A percentile compares a stretch with the other conserved stretches of the same genome.
Evolutionary conservation across 2,329 filamentous ascomycete species (phyloP).

Genomic region (Trichoderma asperellum): DNA sequence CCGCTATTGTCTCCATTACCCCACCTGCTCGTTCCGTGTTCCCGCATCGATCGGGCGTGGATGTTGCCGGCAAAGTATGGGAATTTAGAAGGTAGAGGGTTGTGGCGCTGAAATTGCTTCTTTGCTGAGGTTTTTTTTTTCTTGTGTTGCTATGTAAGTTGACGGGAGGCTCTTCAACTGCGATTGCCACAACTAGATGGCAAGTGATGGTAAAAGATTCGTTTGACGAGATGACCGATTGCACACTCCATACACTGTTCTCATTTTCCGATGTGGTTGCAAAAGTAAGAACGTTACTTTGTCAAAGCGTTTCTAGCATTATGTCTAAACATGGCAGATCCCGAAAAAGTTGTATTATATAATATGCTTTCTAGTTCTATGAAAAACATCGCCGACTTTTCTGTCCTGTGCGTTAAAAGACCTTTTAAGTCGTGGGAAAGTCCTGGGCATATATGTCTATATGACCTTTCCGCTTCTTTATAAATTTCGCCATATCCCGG

Average conservation of each 20-base stretch:
- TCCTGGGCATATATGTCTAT: not conserved
- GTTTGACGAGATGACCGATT: not conserved
- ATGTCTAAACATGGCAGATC: too few species aligned
- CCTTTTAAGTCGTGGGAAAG: not conserved
- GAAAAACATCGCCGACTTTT: not conserved
- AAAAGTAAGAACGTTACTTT: not conserved
- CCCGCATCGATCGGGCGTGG: constrained; percentile 11
- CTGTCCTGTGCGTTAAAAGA: not conserved
- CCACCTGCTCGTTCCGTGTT: constrained; percentile 9
- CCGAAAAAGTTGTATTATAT: not conserved
- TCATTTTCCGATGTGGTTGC: not conserved
- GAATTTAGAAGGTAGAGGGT: not conserved
- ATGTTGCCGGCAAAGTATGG: not conserved
- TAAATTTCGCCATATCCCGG: not conserved
- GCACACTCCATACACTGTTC: not conserved
- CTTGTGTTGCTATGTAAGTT: not conserved
- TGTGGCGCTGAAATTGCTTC: not conserved
- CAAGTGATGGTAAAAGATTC: not conserved
- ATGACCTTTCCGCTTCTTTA: not conserved
- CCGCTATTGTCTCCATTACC: constrained; percentile 8
- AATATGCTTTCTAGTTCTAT: not conserved
- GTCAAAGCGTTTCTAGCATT: not conserved
- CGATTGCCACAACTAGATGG: not conserved
- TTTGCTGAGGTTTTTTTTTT: not conserved
- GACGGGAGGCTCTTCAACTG: not conserved